A percentile compares a stretch with the other conserved stretches of the same genome.
Evolutionary conservation across 129 eudicot species (phyloP).

Genomic region (Mikania micrantha): DNA sequence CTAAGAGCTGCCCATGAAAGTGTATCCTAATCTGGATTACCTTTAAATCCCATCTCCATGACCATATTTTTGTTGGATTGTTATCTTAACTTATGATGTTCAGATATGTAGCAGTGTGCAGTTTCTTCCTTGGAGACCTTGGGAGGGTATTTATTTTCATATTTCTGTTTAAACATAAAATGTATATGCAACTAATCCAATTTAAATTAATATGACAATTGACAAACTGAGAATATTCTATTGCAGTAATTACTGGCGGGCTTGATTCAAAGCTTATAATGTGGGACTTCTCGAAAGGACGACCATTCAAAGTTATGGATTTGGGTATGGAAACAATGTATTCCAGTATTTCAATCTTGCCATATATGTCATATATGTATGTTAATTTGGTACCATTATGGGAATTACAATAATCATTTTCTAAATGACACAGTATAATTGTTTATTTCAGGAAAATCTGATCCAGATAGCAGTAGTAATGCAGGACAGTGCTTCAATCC

Average conservation of each 20-base stretch:
- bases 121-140: slow-evolving; percentile 94
- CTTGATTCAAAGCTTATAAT: slow-evolving; percentile 83
- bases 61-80: neutral
- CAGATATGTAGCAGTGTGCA: slow-evolving; percentile 98
- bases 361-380: too few relatives aligned
- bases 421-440: neutral
- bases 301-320: slow-evolving; percentile 60
- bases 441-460: slow-evolving; percentile 29
- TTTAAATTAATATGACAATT: neutral
- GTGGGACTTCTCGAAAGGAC: slow-evolving; percentile 96
- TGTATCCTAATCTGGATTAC: slow-evolving; percentile 52
- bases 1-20: slow-evolving; percentile 86
- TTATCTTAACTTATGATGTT: slow-evolving; percentile 22
- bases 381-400: neutral
- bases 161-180: neutral
- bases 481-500: slow-evolving; percentile 75
- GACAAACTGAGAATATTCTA: neutral
- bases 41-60: neutral
- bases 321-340: slow-evolving; percentile 44
- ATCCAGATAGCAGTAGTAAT: slow-evolving; percentile 32
- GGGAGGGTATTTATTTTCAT: slow-evolving; percentile 73
- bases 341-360: neutral
- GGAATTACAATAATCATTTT: neutral
- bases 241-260: slow-evolving; percentile 81
- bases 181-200: neutral